Conservation (phyloP, 768 basidiomycete species). For the Clitopilus passeckerianus region DNA sequence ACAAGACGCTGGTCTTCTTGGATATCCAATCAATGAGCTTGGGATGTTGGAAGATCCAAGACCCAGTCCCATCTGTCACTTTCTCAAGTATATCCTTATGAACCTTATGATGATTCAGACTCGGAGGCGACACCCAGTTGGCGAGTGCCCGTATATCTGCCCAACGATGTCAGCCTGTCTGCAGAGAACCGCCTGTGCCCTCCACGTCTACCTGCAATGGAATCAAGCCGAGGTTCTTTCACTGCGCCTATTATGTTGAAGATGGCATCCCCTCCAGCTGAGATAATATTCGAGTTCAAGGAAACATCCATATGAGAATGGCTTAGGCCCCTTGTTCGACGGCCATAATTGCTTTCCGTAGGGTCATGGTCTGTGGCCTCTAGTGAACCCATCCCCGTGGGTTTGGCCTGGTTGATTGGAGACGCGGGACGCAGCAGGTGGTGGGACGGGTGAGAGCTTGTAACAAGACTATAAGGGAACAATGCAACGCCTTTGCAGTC, state of each 20-base stretch:
- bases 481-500: too few relatives aligned
- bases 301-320: not conserved
- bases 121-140: not conserved
- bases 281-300: not conserved
- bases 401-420: not conserved
- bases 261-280: not conserved
- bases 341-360: not conserved
- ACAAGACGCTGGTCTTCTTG: not conserved
- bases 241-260: not conserved
- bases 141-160: not conserved
- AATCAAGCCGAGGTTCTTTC: not conserved
- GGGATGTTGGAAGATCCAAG: not conserved
- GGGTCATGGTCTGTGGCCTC: not conserved
- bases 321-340: not conserved
- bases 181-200: not conserved
- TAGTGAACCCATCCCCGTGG: not conserved
- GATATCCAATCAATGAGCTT: not conserved
- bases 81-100: not conserved
- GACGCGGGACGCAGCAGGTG: not conserved
- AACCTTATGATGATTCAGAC: not conserved
- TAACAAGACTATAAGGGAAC: too few relatives aligned
- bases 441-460: not conserved
- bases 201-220: not conserved
- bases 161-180: not conserved
- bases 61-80: not conserved